Evolutionary conservation across 2,329 filamentous ascomycete species (phyloP).

Genomic region (Lachnellula cervina): DNA sequence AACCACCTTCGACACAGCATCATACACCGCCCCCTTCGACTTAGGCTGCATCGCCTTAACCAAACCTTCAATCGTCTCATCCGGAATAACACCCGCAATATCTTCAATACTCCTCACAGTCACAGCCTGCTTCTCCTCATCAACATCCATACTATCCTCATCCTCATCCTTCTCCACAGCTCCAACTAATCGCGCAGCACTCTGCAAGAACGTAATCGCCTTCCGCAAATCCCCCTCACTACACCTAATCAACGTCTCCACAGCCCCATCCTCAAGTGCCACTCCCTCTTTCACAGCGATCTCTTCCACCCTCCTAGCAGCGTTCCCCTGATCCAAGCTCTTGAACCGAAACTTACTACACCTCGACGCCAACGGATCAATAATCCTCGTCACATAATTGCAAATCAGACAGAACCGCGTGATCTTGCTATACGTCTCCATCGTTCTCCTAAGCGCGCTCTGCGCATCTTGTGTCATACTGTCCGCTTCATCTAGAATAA

Average conservation of each 20-base stretch:
- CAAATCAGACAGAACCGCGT: conserved; percentile 96
- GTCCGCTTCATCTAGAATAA: conserved; percentile 96
- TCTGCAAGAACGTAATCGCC: conserved; percentile 94
- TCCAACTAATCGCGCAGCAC: conserved; percentile 82
- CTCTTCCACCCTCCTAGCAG: conserved; percentile 69
- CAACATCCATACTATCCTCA: conserved; percentile 40
- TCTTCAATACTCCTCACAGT: conserved; percentile 83
- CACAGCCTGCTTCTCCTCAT: conserved; percentile 62
- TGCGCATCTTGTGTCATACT: conserved; percentile 99
- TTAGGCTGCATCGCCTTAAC: conserved; percentile 71
- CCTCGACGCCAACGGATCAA: conserved; percentile 86
- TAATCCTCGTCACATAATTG: conserved; percentile 98
- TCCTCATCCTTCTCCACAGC: conserved; percentile 41
- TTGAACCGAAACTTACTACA: conserved; percentile 99
- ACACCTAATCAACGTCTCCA: conserved; percentile 79
- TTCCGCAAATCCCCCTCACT: conserved; percentile 93
- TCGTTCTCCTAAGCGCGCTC: conserved; percentile 84
- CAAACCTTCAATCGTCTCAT: conserved; percentile 63
- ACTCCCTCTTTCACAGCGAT: conserved; percentile 81
- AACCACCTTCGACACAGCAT: conserved; percentile 70
- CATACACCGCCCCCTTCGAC: conserved; percentile 61
- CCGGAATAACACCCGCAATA: conserved; percentile 91
- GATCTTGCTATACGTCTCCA: conserved; percentile 97
- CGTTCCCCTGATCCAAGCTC: conserved; percentile 82
- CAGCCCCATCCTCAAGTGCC: conserved; percentile 67